Conservation (phyloP, 805 yeast genomes). For the Sungouiozyma ichnusensis region DNA sequence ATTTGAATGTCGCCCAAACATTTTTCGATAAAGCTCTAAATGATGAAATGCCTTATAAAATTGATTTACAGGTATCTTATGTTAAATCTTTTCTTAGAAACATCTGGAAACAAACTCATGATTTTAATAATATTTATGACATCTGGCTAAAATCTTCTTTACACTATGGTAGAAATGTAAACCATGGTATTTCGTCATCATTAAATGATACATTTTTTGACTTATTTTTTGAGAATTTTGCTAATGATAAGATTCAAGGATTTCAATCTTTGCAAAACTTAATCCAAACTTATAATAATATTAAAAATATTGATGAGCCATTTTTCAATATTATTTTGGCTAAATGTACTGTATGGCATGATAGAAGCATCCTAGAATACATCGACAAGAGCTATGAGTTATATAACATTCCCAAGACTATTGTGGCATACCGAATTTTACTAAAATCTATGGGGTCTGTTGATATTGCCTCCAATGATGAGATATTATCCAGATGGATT, state of each 20-base stretch:
- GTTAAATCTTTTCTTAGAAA: conserved; percentile 55
- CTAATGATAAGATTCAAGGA: conserved; percentile 42
- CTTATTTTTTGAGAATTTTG: conserved; percentile 51
- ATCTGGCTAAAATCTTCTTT: conserved; percentile 55
- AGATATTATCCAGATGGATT: conserved; percentile 49
- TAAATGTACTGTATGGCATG: conserved; percentile 57
- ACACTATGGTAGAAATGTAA: conserved; percentile 46
- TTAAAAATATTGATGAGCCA: conserved; percentile 63
- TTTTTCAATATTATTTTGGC: conserved; percentile 68
- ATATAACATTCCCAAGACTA: conserved; percentile 49
- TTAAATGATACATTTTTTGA: conserved; percentile 59
- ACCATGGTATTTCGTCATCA: conserved; percentile 63
- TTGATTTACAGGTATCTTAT: conserved; percentile 62
- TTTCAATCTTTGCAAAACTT: conserved; percentile 46
- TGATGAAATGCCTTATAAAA: conserved; percentile 61
- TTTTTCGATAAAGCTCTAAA: conserved; percentile 66
- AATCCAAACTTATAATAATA: conserved; percentile 43
- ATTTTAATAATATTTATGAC: conserved; percentile 46
- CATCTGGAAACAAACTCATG: conserved; percentile 45
- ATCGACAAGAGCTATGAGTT: conserved; percentile 49
- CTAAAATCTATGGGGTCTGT: conserved; percentile 65
- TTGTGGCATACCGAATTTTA: conserved; percentile 61
- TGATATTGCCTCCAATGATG: conserved; percentile 38
- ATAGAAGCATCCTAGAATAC: conserved; percentile 52
- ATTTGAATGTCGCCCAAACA: conserved; percentile 57